phyloP scores from a whole-genome alignment of 2,329 filamentous ascomycete genomes.

The Aspergillus niger region DNA sequence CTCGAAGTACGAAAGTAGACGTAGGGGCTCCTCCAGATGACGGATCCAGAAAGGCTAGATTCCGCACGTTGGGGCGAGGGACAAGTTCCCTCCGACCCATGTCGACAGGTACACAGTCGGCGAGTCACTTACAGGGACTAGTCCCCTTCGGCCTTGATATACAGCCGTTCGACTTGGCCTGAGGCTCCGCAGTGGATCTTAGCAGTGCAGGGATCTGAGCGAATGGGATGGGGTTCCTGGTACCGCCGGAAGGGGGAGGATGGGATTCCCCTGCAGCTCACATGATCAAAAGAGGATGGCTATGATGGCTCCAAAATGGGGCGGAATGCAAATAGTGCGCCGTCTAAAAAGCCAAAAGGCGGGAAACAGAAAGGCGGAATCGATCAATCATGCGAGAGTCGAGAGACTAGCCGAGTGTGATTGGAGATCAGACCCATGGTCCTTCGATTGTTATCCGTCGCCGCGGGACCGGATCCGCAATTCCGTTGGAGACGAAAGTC shows the following conservation, averaged over 20 bases:
- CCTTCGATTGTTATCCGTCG: slow-evolving; percentile 32
- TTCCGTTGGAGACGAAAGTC: slow-evolving; percentile 30
- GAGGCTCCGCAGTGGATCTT: slow-evolving; percentile 13
- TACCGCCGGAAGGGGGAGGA: slow-evolving; percentile 11
- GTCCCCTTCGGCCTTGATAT: neutral
- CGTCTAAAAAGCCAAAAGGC: slow-evolving; percentile 4
- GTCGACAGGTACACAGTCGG: neutral
- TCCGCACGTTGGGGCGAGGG: neutral
- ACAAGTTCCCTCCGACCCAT: neutral
- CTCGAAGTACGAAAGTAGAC: no score
- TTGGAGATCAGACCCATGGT: slow-evolving; percentile 14
- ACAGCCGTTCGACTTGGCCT: slow-evolving; percentile 9
- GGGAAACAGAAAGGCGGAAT: slow-evolving; percentile 1
- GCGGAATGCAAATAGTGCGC: slow-evolving; percentile 7
- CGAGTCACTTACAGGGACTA: neutral
- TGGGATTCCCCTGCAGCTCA: slow-evolving; percentile 23
- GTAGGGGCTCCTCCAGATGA: neutral
- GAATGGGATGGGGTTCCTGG: slow-evolving; percentile 14
- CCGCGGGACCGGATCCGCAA: slow-evolving; percentile 39
- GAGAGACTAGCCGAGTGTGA: slow-evolving; percentile 7
- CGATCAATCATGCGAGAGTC: slow-evolving; percentile 4
- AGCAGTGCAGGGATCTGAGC: neutral
- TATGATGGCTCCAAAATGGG: slow-evolving; percentile 7
- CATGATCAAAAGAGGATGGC: slow-evolving; percentile 15
- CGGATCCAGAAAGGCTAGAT: neutral